Conservation (phyloP, 148 eudicot genomes). For the Cornus controversa region DNA sequence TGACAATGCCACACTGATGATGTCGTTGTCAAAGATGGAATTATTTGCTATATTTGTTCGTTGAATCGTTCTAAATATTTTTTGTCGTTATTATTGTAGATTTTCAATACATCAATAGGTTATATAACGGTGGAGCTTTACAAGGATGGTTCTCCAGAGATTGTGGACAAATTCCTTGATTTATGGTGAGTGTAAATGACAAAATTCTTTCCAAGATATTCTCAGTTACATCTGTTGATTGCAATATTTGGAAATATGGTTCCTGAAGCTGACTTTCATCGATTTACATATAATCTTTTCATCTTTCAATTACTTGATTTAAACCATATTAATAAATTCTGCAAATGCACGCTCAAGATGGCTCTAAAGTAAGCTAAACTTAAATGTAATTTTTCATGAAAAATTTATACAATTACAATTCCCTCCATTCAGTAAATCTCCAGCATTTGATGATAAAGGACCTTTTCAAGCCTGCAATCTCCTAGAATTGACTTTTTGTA, state of each 20-base stretch:
- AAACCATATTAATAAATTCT: background rate
- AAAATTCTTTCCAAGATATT: background rate
- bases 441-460: background rate
- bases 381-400: background rate
- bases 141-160: conserved; percentile 1
- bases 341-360: background rate
- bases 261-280: background rate
- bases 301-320: background rate
- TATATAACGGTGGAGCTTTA: background rate
- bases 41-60: background rate
- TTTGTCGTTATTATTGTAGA: background rate
- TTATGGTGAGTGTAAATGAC: background rate
- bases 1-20: too few species aligned
- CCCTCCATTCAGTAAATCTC: background rate
- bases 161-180: conserved; percentile 1
- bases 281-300: background rate
- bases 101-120: background rate
- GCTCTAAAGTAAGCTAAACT: background rate
- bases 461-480: background rate
- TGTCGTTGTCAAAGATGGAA: background rate
- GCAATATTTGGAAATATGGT: background rate
- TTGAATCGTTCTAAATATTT: background rate
- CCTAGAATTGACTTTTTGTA: background rate
- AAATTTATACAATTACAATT: background rate
- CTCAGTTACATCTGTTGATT: background rate